Percentiles rank a stretch among this genome's conserved stretches.
Evolutionary conservation across 805 yeast species (phyloP).

Genomic region (Citeromyces nyonsensis): DNA sequence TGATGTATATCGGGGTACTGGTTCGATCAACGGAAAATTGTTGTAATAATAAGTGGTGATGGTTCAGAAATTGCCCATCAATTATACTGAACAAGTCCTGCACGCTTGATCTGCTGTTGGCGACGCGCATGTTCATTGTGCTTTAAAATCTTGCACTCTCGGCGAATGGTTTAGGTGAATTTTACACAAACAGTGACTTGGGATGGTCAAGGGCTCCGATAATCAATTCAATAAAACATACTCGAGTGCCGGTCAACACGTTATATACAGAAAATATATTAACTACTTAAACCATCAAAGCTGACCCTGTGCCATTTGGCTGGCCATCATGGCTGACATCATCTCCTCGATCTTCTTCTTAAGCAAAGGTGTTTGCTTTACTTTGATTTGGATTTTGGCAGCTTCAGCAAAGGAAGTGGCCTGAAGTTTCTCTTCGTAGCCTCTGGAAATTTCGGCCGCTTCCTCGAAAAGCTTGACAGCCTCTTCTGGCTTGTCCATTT

Average conservation of each 20-base stretch:
- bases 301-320: too few species aligned
- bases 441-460: constrained; percentile 70
- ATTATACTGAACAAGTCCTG: too few species aligned
- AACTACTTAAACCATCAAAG: neutral
- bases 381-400: constrained; percentile 72
- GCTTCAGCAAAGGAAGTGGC: constrained; percentile 90
- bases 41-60: too few species aligned
- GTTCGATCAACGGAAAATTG: too few species aligned
- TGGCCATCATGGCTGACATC: constrained; percentile 8
- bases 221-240: neutral
- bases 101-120: too few species aligned
- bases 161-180: too few species aligned
- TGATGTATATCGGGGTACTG: too few species aligned
- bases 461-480: constrained; percentile 75
- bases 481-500: constrained; percentile 66
- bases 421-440: constrained; percentile 75
- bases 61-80: too few species aligned
- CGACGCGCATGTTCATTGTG: too few species aligned
- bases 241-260: constrained; percentile 1
- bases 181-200: too few species aligned
- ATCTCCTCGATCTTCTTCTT: constrained; percentile 49
- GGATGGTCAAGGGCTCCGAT: too few species aligned
- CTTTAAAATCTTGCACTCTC: too few species aligned
- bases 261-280: constrained; percentile 4
- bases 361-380: constrained; percentile 54